Base-by-base conservation (phyloP, 2,329 filamentous ascomycete species). In the Phialophora macrospora region DNA sequence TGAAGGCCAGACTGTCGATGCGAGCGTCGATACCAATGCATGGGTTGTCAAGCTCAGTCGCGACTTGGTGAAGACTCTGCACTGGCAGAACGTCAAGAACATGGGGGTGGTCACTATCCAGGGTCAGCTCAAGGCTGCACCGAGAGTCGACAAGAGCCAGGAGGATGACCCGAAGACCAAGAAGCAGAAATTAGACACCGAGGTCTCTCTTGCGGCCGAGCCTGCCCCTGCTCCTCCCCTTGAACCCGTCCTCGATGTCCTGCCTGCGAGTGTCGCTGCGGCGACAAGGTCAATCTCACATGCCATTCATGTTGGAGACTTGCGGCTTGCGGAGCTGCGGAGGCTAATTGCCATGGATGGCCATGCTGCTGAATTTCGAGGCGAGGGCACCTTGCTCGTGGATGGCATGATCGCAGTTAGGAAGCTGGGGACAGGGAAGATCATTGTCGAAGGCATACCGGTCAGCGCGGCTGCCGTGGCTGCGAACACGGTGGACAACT, bases 1-100 rank as follows among this genome's bases (percentile, higher is more conserved):
- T 9, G 82, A 91, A n/a, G 93, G 93, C 26, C 82, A 85, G 38
- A 81, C 84, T 14, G 84, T 99, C 49, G 89, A 99, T 77, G 95
- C 94, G 12, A 97, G 93, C 74, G 94, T 98, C 49, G 95, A 99
- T 76, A 98, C 94, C 4, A 97, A 98, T 75, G 93, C 95, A 3
- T 99, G 96, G 95, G 89, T 91, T 26, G 91, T 99, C 66, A 96
- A 93, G 77, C 84, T 99, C 20, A 93, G 92, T 56, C 91, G 94
- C 71, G 82, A 86, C 52, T 86, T 99, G 22, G 90, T 96, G 65
- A 92, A 92, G 78, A 90, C 90, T 72, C 84, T 99, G 66, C 92
- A 91, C 74, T 98, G 95, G 95, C 95, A 98, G 80, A 93, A 92
- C 65, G 93, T 98, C 26, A 89, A 92, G 63, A 93, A 91, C 1